Base-by-base conservation (phyloP, 495 filamentous ascomycete species). In the Chaetomium tenue region DNA sequence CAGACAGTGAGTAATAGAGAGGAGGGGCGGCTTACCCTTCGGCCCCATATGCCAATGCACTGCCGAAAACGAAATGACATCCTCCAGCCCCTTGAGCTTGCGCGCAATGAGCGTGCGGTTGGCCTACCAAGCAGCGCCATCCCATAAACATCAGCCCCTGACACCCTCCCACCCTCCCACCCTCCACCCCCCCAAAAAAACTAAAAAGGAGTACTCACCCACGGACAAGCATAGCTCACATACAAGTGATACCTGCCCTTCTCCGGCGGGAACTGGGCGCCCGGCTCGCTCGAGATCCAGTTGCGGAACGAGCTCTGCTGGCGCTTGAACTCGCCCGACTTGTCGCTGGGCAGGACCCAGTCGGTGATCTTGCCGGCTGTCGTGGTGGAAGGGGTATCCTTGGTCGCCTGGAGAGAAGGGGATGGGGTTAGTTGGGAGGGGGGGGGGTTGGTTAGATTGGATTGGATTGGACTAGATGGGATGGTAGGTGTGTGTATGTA, bases 241-340 rank as follows among this genome's bases (percentile, higher is more conserved):
- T 91, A 96, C 60, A 95, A 83, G 60, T 91, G 89, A 71, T 94
- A 95, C 61, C 91, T 83, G 61, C 83, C 85, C 70, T 84, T 85
- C 70, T 91, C 89, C 16, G 91, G 78, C 0, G 90, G 88, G 74
- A 90, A 95, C 66, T 81, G 70, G 1, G 89, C 82, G 25, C 73
- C 77, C 9, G 84, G 77, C 63, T 82, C 78, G 8, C 76, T 71
- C 15, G 86, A 90, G 75, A 93, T 88, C 73, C 78, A 89, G 74
- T 85, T 82, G 48, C 90, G 87, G 76, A 92, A 92, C 57, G 82
- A 80, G 47, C 87, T 89, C 62, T 76, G 77, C 70, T 87, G 86
- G 39, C 90, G 88, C 78, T 94, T 95, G 86, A 95, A 97, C 76
- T 96, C 92, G 77, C 93, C 93, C 2, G 86, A 83, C 65, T 84